Conservation (phyloP, 768 basidiomycete genomes). For the Termitomyces sp. region DNA sequence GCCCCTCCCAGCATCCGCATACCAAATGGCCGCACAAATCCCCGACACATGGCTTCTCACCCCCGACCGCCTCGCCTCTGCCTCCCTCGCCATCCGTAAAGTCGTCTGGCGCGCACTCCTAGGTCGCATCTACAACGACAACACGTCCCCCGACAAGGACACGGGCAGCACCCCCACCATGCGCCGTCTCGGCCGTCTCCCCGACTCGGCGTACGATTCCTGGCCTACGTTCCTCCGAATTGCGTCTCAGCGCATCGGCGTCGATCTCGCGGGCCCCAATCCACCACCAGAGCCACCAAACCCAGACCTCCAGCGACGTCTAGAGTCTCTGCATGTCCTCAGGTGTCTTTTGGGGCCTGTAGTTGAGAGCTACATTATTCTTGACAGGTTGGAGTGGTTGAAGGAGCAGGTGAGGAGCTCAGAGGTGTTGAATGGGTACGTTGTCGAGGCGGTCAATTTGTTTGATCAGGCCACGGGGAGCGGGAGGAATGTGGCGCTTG, state of each 20-base stretch:
- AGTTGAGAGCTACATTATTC: conserved; percentile 62
- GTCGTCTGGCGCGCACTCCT: conserved; percentile 72
- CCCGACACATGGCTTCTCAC: conserved; percentile 59
- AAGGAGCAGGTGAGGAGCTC: conserved; percentile 32
- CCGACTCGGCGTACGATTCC: conserved; percentile 45
- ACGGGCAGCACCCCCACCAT: conserved; percentile 41
- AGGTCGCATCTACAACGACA: conserved; percentile 20
- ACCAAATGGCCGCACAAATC: conserved; percentile 72
- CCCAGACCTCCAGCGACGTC: conserved; percentile 31
- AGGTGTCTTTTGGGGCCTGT: conserved; percentile 69
- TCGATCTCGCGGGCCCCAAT: conserved; percentile 15
- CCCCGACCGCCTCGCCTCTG: conserved; percentile 28
- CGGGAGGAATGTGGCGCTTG: conserved; percentile 68
- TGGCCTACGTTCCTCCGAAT: conserved; percentile 46
- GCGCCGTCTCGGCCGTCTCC: conserved; percentile 47
- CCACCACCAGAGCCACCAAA: conserved; percentile 14
- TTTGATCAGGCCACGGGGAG: conserved; percentile 75
- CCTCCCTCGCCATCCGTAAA: conserved; percentile 60
- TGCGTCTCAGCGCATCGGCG: conserved; percentile 29
- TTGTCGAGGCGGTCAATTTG: conserved; percentile 55
- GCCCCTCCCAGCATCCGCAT: conserved; percentile 47
- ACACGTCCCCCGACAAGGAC: conserved; percentile 8
- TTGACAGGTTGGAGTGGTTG: conserved; percentile 64
- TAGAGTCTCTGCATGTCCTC: conserved; percentile 63
- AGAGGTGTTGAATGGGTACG: conserved; percentile 4